Evolutionary conservation across 305 asterid genomes (phyloP), one percentile per base, ranked within the genome.

Genomic region (Rubia tinctorum): DNA sequence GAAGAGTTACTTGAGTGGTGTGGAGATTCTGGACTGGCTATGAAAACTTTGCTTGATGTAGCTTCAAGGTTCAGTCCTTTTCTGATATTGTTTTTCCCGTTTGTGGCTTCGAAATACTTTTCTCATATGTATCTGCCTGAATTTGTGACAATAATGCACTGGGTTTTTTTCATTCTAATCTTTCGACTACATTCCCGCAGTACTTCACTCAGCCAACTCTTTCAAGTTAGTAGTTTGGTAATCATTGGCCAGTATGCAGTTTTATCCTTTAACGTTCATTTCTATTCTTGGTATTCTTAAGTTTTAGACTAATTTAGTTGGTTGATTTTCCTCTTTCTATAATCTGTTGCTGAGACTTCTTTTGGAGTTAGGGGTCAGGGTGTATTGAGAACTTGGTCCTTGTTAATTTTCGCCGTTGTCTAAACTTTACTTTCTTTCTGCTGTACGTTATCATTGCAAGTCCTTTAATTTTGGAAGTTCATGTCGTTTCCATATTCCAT

Each of bases 1-100:
- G 92, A 92, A 84, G 97, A 95, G 75, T 83, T 95, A 78, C 95
- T 95, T 75, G 63, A 83, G 70, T 92, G 96, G 99, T 80, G 81
- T 76, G 95, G 87, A 64, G 96, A 92, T 84, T 88, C 96, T 81
- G 97, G 90, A 68, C 90, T 84, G 69, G 84, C 91, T 25, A 90
- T 95, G 98, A 88, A 87, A 82, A 87, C 91, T 83, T 88, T 95
- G 80, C 99, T 95, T 79, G 99, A 90, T 80, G 96, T 90, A 73
- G 96, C 93, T 79, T 95, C 98, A 75, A 92, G 98, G 99, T 95
- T 72, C 75, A 65, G 71, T 78, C 75, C 61, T 72, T 78, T 69
- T 12, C 30, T 67, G 37, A 18, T 73, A 63, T n/a, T 47, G 0
- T 8, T 30, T 63, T 53, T 73, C 53, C 17, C 14, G 37, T 56